A percentile compares a stretch with the other conserved stretches of the same genome.
These are phyloP conservation scores for Amanita subjunquillea DNA, from an alignment of 768 basidiomycete species.

Conservation along the genomic window DNA sequence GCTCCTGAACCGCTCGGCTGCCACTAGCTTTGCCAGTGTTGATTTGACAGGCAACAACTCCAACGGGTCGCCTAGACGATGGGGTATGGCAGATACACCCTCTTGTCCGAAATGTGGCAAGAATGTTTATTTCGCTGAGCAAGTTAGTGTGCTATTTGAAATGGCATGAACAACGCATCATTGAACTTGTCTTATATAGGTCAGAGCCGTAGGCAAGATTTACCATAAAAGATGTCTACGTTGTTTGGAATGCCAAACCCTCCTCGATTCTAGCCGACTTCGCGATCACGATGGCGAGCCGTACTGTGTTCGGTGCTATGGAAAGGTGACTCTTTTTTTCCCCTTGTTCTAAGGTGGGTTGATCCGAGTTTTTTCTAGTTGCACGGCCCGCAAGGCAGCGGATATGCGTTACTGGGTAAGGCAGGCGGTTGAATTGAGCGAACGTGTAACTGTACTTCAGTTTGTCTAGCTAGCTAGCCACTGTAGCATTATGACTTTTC, in stretches of 20 bases:
- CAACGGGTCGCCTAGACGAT: constrained; percentile 31
- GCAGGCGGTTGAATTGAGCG: constrained; percentile 17
- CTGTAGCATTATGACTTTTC: background rate
- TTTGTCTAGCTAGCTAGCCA: background rate
- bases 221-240: constrained; percentile 71
- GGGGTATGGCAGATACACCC: constrained; percentile 45
- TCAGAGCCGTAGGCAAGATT: constrained; percentile 73
- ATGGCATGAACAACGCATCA: background rate
- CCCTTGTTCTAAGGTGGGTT: background rate
- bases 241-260: constrained; percentile 61
- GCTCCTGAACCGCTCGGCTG: constrained; percentile 27
- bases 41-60: constrained; percentile 23
- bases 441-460: too few relatives aligned
- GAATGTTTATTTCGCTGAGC: constrained; percentile 82
- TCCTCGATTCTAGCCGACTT: constrained; percentile 62
- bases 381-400: constrained; percentile 64
- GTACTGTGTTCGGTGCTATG: constrained; percentile 63
- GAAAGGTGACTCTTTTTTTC: constrained; percentile 35
- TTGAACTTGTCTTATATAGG: constrained; percentile 26
- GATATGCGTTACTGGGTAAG: constrained; percentile 60
- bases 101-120: constrained; percentile 59
- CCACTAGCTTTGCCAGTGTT: constrained; percentile 12
- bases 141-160: constrained; percentile 28
- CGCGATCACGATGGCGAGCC: constrained; percentile 71
- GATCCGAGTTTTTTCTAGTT: constrained; percentile 26